phyloP scores from a whole-genome alignment of 371 early-diverging fungal species.

The Mortierella sp. region DNA sequence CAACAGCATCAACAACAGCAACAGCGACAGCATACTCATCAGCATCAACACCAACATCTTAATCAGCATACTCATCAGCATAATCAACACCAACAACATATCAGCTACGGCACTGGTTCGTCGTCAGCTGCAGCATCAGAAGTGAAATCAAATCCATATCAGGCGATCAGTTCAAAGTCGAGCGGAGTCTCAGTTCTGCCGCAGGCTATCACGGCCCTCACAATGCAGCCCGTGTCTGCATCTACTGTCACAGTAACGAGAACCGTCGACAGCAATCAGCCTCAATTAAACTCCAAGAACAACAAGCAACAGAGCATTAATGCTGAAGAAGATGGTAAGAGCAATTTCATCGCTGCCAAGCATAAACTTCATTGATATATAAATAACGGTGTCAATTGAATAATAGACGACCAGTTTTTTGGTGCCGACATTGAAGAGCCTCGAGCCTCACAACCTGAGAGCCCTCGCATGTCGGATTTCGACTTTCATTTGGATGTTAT shows the following conservation, averaged over 20 bases:
- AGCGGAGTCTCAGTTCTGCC: not conserved
- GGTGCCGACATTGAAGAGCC: conserved; percentile 40
- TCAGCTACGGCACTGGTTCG: conserved; percentile 1
- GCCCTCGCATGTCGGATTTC: conserved; percentile 46
- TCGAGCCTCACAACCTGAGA: conserved; percentile 25
- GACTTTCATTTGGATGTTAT: conserved; percentile 27
- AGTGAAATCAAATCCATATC: not conserved
- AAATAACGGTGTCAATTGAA: not conserved
- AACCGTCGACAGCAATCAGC: not conserved
- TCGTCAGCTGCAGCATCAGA: not conserved
- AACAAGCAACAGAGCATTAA: not conserved
- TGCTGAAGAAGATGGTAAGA: conserved; percentile 26
- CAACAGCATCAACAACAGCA: conserved; percentile 8
- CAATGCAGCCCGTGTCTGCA: not conserved
- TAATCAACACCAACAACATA: not conserved
- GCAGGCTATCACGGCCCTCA: not conserved
- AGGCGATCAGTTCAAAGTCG: not conserved
- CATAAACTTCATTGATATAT: not conserved
- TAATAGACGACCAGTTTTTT: conserved; percentile 33
- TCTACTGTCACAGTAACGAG: not conserved
- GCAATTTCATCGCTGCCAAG: not conserved
- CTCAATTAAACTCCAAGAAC: not conserved
- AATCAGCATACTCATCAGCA: conserved; percentile 9
- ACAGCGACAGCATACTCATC: not conserved
- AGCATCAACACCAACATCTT: not conserved